These are phyloP conservation scores for Huiozyma naganishii DNA, from an alignment of 805 yeast genomes.

Conservation along the genomic window DNA sequence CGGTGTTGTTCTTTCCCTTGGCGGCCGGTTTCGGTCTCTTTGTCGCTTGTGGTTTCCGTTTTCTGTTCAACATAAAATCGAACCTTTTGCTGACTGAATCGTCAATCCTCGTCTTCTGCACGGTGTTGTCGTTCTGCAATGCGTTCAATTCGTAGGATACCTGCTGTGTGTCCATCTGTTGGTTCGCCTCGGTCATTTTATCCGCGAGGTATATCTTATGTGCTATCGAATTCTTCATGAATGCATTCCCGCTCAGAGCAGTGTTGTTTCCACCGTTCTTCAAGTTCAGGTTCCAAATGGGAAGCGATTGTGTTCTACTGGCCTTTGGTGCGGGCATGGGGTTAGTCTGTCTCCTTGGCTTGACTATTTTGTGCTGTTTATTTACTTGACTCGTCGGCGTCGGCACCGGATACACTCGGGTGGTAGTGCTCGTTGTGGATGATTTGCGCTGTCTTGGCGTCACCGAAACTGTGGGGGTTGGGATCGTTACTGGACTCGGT, in stretches of 20 bases:
- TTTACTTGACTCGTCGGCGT: background rate
- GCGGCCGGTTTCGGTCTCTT: slow-evolving; percentile 1
- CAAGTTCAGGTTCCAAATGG: slow-evolving; percentile 26
- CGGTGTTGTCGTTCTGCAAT: slow-evolving; percentile 19
- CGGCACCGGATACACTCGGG: slow-evolving; percentile 1
- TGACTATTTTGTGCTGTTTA: slow-evolving; percentile 1
- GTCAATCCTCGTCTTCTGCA: slow-evolving; percentile 17
- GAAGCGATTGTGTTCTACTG: slow-evolving; percentile 35
- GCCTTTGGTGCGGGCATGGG: slow-evolving; percentile 39
- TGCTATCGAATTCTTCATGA: slow-evolving; percentile 24
- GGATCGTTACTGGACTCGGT: too few relatives aligned
- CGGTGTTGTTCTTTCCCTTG: background rate
- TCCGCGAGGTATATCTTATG: slow-evolving; percentile 27
- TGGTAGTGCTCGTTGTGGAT: background rate
- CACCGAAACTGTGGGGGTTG: too few relatives aligned
- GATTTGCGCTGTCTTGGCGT: background rate
- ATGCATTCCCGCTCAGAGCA: slow-evolving; percentile 4
- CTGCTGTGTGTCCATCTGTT: background rate
- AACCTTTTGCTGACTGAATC: slow-evolving; percentile 26
- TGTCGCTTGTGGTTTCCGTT: slow-evolving; percentile 4
- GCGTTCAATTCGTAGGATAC: slow-evolving; percentile 16
- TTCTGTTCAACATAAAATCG: slow-evolving; percentile 25
- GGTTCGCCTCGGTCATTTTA: slow-evolving; percentile 15
- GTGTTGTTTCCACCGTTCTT: slow-evolving; percentile 1
- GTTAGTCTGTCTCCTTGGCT: slow-evolving; percentile 27